Evolutionary conservation across 2,329 filamentous ascomycete genomes (phyloP).

Genomic region (Zasmidium citrigriseum): DNA sequence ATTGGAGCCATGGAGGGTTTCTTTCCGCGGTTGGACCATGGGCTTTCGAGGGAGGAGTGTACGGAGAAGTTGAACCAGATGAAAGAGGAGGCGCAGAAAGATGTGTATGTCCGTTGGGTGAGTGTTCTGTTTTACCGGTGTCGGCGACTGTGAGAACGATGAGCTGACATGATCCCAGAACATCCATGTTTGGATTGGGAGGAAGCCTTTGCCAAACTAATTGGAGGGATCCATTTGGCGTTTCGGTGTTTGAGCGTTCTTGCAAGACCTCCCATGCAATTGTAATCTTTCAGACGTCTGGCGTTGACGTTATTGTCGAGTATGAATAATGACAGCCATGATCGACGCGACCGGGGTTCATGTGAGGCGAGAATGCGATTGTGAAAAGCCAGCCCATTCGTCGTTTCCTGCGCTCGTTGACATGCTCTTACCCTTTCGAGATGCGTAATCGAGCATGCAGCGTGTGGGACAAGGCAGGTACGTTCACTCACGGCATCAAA

Average conservation of each 20-base stretch:
- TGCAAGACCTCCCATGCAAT: no score
- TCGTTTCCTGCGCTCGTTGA: no score
- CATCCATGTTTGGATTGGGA: constrained; percentile 5
- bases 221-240: neutral
- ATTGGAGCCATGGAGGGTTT: constrained; percentile 5
- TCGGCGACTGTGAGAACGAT: neutral
- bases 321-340: no score
- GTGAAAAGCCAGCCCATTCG: no score
- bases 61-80: constrained; percentile 1
- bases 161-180: neutral
- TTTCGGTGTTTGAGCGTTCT: no score
- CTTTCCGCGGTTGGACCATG: constrained; percentile 1
- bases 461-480: neutral
- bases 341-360: no score
- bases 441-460: no score
- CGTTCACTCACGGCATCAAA: neutral
- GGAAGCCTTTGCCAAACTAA: constrained; percentile 4
- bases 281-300: no score
- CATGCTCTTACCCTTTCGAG: no score
- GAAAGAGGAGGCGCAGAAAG: constrained; percentile 6
- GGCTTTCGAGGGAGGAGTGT: neutral
- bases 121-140: neutral
- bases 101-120: constrained; percentile 2
- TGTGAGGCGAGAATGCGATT: no score
- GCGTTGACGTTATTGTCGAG: no score